phyloP scores from a whole-genome alignment of 192 early-diverging fungal species.

The Gryganskiella cystojenkinii region DNA sequence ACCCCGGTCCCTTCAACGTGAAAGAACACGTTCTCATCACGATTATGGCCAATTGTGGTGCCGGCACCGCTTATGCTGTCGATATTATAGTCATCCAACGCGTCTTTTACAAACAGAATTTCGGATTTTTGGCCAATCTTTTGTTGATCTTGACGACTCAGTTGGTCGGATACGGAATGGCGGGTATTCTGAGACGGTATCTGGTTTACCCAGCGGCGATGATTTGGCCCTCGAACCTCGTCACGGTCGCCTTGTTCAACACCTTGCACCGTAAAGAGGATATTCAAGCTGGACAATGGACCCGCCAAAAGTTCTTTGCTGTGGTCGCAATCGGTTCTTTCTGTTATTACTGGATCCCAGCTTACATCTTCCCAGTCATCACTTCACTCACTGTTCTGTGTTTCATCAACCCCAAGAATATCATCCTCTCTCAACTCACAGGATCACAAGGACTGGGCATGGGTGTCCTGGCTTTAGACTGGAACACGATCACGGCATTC shows the following conservation, averaged over 20 bases:
- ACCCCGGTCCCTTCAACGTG: constrained; percentile 65
- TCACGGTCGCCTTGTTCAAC: constrained; percentile 60
- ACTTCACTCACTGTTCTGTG: constrained; percentile 46
- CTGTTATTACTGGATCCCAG: constrained; percentile 61
- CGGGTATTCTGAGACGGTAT: constrained; percentile 81
- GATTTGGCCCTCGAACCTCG: constrained; percentile 89
- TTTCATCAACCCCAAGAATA: constrained; percentile 23
- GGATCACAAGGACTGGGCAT: constrained; percentile 74
- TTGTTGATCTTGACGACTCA: constrained; percentile 75
- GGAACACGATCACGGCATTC: constrained; percentile 63
- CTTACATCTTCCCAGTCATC: constrained; percentile 41
- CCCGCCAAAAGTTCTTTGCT: constrained; percentile 53
- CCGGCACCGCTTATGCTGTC: constrained; percentile 65
- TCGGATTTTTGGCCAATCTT: constrained; percentile 65
- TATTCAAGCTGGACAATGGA: constrained; percentile 33
- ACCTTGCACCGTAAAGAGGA: constrained; percentile 50
- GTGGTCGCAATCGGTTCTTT: constrained; percentile 55
- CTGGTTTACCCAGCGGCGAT: constrained; percentile 86
- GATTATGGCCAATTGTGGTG: constrained; percentile 65
- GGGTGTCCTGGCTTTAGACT: constrained; percentile 77
- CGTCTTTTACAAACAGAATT: constrained; percentile 67
- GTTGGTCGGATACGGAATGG: constrained; percentile 69
- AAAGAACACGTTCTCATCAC: constrained; percentile 74
- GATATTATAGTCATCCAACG: constrained; percentile 70
- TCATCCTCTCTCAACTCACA: constrained; percentile 53